Percentiles rank a stretch among this genome's conserved stretches.
Evolutionary conservation across 2,329 filamentous ascomycete species (phyloP).

Genomic region (Fusarium oligoseptatum): DNA sequence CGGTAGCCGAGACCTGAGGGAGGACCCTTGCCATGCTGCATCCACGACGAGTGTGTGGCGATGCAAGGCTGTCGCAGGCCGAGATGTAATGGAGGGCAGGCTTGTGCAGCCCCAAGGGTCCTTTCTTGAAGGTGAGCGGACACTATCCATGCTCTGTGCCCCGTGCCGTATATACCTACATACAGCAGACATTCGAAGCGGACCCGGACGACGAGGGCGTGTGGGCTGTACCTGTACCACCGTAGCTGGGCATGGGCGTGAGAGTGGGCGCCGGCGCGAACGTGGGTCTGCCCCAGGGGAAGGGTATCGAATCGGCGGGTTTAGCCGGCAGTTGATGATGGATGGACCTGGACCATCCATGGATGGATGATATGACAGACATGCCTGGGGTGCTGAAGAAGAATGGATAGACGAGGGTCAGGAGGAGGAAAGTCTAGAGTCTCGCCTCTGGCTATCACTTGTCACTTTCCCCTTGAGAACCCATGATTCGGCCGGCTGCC

Average conservation of each 20-base stretch:
- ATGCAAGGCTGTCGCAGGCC: conserved; percentile 13
- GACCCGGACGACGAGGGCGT: conserved; percentile 13
- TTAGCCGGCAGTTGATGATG: conserved; percentile 23
- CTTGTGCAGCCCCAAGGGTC: conserved; percentile 21
- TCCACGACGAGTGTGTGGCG: conserved; percentile 26
- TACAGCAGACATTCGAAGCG: neutral
- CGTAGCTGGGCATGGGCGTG: conserved; percentile 4
- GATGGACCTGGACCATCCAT: neutral
- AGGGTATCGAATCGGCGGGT: conserved; percentile 42
- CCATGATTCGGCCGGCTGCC: conserved; percentile 15
- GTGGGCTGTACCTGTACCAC: conserved; percentile 27
- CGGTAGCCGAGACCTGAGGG: conserved; percentile 31
- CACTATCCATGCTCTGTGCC: neutral
- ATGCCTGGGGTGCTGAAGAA: conserved; percentile 28
- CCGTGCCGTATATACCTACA: neutral
- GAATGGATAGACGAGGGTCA: conserved; percentile 8
- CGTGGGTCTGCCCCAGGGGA: conserved; percentile 38
- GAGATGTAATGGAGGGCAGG: conserved; percentile 18
- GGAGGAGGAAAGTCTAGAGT: conserved; percentile 15
- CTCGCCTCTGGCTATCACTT: conserved; percentile 35
- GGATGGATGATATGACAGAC: conserved; percentile 22
- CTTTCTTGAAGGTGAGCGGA: neutral
- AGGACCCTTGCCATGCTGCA: conserved; percentile 23
- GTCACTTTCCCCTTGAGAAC: conserved; percentile 25
- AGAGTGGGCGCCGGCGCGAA: neutral